A percentile compares a stretch with the other conserved stretches of the same genome.
phyloP scores from a whole-genome alignment of 108 stramenopile genomes.

The Parietichytrium sp. region DNA sequence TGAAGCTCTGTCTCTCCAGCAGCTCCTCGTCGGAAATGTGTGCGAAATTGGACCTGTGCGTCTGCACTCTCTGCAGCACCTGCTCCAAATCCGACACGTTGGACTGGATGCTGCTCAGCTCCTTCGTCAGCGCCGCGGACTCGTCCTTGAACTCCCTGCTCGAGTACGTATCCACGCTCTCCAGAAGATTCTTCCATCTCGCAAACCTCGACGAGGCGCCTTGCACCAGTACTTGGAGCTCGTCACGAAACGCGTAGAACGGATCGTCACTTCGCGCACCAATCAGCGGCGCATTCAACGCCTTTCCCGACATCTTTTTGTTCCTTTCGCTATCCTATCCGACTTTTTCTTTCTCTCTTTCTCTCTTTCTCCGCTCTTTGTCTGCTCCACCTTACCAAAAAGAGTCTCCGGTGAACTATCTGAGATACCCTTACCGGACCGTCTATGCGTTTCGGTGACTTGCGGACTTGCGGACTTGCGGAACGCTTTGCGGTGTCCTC shows the following conservation, averaged over 20 bases:
- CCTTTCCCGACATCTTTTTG: too few relatives aligned
- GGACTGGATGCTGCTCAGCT: slow-evolving; percentile 12
- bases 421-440: too few relatives aligned
- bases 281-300: neutral
- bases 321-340: too few relatives aligned
- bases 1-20: neutral
- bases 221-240: slow-evolving; percentile 6
- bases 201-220: neutral
- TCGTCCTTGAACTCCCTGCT: neutral
- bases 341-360: too few relatives aligned
- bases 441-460: too few relatives aligned
- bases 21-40: slow-evolving; percentile 35
- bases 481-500: too few relatives aligned
- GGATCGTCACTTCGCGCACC: slow-evolving; percentile 8
- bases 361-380: too few relatives aligned
- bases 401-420: too few relatives aligned
- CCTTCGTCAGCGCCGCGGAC: neutral
- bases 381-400: too few relatives aligned
- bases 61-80: slow-evolving; percentile 29
- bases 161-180: neutral
- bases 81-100: slow-evolving; percentile 26
- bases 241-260: slow-evolving; percentile 36
- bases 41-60: slow-evolving; percentile 34
- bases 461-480: too few relatives aligned
- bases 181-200: slow-evolving; percentile 24